Evolutionary conservation across 2,329 filamentous ascomycete species (phyloP).

Genomic region (Colletotrichum australisinense): DNA sequence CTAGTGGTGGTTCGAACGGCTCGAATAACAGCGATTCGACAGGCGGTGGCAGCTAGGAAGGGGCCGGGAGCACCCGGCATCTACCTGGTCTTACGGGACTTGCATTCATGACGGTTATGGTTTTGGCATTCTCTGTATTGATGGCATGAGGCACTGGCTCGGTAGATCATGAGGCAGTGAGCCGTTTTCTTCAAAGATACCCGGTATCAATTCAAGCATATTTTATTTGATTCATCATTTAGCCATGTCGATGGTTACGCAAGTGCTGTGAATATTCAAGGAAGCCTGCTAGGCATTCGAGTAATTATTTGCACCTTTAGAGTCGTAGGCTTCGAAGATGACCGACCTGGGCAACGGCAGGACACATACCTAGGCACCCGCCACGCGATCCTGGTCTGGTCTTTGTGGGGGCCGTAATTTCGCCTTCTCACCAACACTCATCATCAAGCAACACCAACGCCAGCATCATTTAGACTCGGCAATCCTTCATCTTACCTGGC

Average conservation of each 20-base stretch:
- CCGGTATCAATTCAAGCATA: slow-evolving; percentile 13
- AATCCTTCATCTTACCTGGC: background rate
- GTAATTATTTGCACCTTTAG: background rate
- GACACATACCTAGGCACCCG: background rate
- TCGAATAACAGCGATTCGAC: background rate
- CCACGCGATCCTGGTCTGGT: background rate
- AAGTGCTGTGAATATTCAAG: background rate
- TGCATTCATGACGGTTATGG: background rate
- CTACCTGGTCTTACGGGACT: background rate
- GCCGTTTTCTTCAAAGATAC: slow-evolving; percentile 18
- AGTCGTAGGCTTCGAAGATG: background rate
- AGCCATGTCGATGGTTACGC: background rate
- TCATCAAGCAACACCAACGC: background rate
- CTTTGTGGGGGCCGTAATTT: background rate
- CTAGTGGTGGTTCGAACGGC: background rate
- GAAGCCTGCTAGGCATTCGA: background rate
- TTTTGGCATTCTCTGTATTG: background rate
- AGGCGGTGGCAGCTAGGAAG: slow-evolving; percentile 22
- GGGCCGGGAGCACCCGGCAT: slow-evolving; percentile 24
- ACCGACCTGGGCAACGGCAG: background rate
- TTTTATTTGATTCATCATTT: background rate
- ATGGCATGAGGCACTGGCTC: background rate
- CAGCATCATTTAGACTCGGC: background rate
- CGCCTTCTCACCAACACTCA: background rate
- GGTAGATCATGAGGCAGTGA: slow-evolving; percentile 17